Conservation (phyloP, 441 rosid genomes). For the Kokia cookei region DNA sequence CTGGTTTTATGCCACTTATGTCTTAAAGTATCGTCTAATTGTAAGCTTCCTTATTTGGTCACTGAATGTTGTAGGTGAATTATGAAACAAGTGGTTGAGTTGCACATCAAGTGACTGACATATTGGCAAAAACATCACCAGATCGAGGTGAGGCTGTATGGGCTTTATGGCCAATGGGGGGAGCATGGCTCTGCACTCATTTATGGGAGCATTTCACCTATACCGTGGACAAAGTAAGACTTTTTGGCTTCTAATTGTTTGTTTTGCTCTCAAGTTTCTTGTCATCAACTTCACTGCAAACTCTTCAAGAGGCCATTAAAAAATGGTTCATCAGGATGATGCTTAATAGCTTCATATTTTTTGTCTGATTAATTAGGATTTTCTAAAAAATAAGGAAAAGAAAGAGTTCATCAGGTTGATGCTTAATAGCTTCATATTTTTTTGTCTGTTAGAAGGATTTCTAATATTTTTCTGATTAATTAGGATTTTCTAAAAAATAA, state of each 20-base stretch:
- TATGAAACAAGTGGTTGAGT: conserved; percentile 72
- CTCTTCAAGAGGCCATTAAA: conserved; percentile 1
- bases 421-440: no score
- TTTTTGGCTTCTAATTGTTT: neutral
- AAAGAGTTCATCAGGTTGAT: no score
- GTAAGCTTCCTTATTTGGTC: neutral
- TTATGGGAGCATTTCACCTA: conserved; percentile 66
- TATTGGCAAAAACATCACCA: conserved; percentile 73
- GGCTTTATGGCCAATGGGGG: conserved; percentile 85
- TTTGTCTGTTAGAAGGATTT: no score
- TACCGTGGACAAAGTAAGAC: conserved; percentile 59
- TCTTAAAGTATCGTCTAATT: neutral
- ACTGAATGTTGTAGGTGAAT: conserved; percentile 40
- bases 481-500: no score
- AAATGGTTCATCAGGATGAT: neutral
- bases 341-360: neutral
- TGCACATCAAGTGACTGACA: conserved; percentile 59
- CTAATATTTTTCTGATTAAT: no score
- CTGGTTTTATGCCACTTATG: neutral
- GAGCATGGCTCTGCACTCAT: conserved; percentile 77
- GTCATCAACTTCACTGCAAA: neutral
- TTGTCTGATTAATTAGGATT: conserved; percentile 43
- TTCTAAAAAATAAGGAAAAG: conserved; percentile 56
- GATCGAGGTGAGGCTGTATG: conserved; percentile 58
- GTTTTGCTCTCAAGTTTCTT: neutral